Evolutionary conservation across 2,329 filamentous ascomycete genomes (phyloP).

Genomic region (Xylaria polymorpha): DNA sequence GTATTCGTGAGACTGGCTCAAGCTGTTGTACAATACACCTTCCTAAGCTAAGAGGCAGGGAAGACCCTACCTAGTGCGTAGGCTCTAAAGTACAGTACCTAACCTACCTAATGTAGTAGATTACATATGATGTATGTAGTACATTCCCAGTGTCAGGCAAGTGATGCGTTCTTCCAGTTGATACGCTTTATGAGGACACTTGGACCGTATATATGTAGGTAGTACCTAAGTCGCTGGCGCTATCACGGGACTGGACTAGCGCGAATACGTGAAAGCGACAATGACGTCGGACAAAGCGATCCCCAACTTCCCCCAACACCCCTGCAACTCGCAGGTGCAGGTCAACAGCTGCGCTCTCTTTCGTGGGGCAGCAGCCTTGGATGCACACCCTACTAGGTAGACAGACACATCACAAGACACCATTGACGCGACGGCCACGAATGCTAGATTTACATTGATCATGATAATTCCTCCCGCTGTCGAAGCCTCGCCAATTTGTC

Average conservation of each 20-base stretch:
- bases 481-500: not conserved
- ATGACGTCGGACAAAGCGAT: constrained; percentile 37
- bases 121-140: too few species aligned
- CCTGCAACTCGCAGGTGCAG: constrained; percentile 25
- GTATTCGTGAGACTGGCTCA: not conserved
- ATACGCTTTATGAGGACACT: too few species aligned
- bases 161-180: too few species aligned
- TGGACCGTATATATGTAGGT: too few species aligned
- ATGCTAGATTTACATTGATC: not conserved
- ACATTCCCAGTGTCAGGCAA: too few species aligned
- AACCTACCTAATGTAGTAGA: too few species aligned
- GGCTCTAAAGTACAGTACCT: too few species aligned
- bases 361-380: constrained; percentile 18
- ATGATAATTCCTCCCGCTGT: not conserved
- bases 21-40: not conserved
- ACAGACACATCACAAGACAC: too few species aligned
- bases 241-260: constrained; percentile 5
- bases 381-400: too few species aligned
- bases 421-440: constrained; percentile 14
- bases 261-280: not conserved
- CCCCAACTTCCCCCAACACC: constrained; percentile 17
- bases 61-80: not conserved
- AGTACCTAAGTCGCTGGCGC: not conserved
- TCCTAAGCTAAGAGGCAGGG: not conserved
- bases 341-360: constrained; percentile 14